Evolutionary conservation across 2,329 filamentous ascomycete species (phyloP), one percentile per base, ranked within the genome.

Genomic region (Xylariaceae sp.): DNA sequence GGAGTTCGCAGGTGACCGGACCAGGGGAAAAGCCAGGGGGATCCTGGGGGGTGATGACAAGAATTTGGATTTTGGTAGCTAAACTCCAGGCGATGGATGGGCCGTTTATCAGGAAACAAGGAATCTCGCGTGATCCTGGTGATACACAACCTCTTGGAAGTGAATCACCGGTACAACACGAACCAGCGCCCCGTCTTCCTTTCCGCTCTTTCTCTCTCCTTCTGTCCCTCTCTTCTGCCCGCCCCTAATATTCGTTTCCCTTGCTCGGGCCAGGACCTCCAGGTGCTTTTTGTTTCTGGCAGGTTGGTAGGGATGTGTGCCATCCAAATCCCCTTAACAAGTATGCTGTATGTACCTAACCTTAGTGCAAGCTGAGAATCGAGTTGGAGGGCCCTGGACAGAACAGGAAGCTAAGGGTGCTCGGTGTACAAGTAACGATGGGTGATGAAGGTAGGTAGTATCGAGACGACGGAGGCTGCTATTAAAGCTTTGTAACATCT

Each of bases 1-100:
- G 40, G 27, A 23, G 50, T 47, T 53, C 42, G 51, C 47, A 51
- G 44, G 50, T 43, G 48, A 45, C 47, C 47, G 45, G 49, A 41
- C 9, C 16, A 37, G 44, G 30, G 35, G 21, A 24, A 24, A 24
- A 11, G 7, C 21, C 7, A 11, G 11, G 21, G 21, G 11, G 21
- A 24, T 24, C n/a, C n/a, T n/a, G n/a, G 21, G 21, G 11, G 21
- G 11, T 6, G 7, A 24, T 11, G 11, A 24, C 21, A 11, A 24
- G 21, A 24, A 24, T 11, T 11, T 6, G 21, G 21, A 24, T 24
- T 6, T 24, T 24, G 6, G 21, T 24, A 7, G 21, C 7, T 24
- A 24, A 24, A 24, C 7, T 11, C 21, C 6, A 24, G 11, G 21
- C 21, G 7, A 11, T 24, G n/a, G n/a, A n/a, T 11, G 7, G 21